These are phyloP conservation scores for Boletus eberwhitei DNA, from an alignment of 768 basidiomycete genomes.

Conservation along the genomic window DNA sequence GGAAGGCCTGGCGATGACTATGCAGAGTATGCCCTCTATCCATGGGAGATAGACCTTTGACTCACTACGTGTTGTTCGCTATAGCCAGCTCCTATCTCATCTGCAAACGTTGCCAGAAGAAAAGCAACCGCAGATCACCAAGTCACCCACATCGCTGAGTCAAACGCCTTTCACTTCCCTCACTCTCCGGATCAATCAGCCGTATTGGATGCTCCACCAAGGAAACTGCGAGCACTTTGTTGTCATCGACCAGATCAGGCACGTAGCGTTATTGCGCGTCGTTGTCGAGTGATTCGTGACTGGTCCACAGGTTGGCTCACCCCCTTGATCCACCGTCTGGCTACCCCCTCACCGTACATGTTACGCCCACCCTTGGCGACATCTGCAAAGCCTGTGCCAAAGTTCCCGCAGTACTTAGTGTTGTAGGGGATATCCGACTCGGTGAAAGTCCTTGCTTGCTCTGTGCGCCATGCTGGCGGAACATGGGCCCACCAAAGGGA, in stretches of 20 bases:
- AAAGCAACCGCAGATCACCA: conserved; percentile 32
- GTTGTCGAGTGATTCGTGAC: conserved; percentile 4
- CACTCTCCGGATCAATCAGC: conserved; percentile 61
- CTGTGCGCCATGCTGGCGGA: conserved; percentile 71
- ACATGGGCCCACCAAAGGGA: conserved; percentile 55
- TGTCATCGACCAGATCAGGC: conserved; percentile 73
- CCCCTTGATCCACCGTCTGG: conserved; percentile 50
- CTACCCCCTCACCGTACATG: conserved; percentile 68
- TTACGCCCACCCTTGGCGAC: conserved; percentile 58
- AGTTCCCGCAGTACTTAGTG: conserved; percentile 64
- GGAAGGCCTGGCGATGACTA: conserved; percentile 49
- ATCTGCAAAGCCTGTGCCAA: conserved; percentile 67
- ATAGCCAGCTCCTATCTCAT: conserved; percentile 48
- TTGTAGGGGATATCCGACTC: conserved; percentile 69
- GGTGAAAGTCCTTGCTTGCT: conserved; percentile 77
- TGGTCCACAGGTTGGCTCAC: conserved; percentile 50
- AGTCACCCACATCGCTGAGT: conserved; percentile 41
- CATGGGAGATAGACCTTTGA: not conserved
- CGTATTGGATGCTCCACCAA: conserved; percentile 79
- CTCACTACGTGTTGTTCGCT: not conserved
- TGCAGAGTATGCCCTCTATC: conserved; percentile 42
- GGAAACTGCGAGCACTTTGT: conserved; percentile 83
- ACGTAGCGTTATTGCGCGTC: not conserved
- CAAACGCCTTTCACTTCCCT: conserved; percentile 54
- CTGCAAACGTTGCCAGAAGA: conserved; percentile 32